These are phyloP conservation scores for Neurospora sp. DNA, from an alignment of 495 filamentous ascomycete species.

Conservation along the genomic window DNA sequence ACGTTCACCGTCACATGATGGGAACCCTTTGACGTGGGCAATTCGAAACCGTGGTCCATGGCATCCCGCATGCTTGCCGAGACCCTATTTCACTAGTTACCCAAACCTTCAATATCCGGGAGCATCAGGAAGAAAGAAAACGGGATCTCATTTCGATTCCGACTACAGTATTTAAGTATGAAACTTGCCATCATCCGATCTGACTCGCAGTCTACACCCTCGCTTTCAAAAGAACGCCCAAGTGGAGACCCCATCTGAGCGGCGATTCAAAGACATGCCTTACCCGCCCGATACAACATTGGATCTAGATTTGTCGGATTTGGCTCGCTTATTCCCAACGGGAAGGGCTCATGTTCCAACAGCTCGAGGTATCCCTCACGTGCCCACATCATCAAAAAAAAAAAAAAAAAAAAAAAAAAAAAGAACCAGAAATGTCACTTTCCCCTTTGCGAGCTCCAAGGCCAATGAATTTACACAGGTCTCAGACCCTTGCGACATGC, in stretches of 20 bases:
- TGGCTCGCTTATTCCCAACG: not conserved
- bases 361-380: not conserved
- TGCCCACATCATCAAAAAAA: not conserved
- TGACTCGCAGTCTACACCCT: not conserved
- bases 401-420: not conserved
- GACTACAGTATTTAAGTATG: not conserved
- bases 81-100: not conserved
- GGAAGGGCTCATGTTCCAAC: not conserved
- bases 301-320: not conserved
- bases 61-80: not conserved
- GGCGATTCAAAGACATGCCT: not conserved
- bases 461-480: not conserved
- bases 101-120: not conserved
- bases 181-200: not conserved
- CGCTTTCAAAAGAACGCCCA: not conserved
- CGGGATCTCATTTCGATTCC: not conserved
- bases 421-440: not conserved
- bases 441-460: not conserved
- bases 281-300: not conserved
- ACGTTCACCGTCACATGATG: not conserved
- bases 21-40: not conserved
- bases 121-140: not conserved
- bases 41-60: not conserved
- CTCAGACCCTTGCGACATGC: slow-evolving; percentile 11
- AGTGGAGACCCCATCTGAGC: not conserved